Percentiles rank a stretch among this genome's conserved stretches.
Evolutionary conservation across 495 filamentous ascomycete species (phyloP).

Genomic region (Daldinia grandis): DNA sequence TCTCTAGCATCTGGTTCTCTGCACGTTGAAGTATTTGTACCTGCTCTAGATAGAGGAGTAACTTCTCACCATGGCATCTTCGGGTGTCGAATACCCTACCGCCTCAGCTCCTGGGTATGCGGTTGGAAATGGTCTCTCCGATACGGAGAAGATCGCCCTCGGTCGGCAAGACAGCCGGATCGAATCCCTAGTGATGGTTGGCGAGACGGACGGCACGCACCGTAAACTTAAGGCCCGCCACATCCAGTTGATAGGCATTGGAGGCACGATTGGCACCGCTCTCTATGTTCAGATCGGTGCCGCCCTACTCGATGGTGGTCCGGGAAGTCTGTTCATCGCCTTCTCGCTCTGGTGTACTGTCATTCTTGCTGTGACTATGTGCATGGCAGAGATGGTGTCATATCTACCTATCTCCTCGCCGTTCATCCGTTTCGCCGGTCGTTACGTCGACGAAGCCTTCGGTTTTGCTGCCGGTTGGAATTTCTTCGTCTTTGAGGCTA

Average conservation of each 20-base stretch:
- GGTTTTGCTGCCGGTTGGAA: conserved; percentile 73
- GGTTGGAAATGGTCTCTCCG: conserved; percentile 10
- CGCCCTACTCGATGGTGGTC: conserved; percentile 73
- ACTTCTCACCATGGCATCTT: conserved; percentile 24
- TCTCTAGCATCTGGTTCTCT: conserved; percentile 8
- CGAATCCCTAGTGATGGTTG: conserved; percentile 34
- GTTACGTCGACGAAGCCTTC: conserved; percentile 72
- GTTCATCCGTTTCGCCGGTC: conserved; percentile 78
- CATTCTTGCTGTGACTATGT: conserved; percentile 66
- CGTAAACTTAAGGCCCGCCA: conserved; percentile 59
- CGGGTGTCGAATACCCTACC: conserved; percentile 26
- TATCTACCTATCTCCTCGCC: conserved; percentile 77
- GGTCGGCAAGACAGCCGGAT: conserved; percentile 24
- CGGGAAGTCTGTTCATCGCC: conserved; percentile 77
- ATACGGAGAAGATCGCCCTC: conserved; percentile 27
- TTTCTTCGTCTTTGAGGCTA: conserved; percentile 69
- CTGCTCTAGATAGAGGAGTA: not conserved
- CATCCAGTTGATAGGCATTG: conserved; percentile 61
- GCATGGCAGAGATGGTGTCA: conserved; percentile 76
- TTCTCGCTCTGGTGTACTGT: conserved; percentile 73
- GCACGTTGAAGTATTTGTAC: conserved; percentile 11
- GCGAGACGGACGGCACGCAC: conserved; percentile 45
- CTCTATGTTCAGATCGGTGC: conserved; percentile 77
- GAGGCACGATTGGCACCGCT: conserved; percentile 72
- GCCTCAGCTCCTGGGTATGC: conserved; percentile 19